Conservation (phyloP, 768 basidiomycete genomes). For the Russula abietina region DNA sequence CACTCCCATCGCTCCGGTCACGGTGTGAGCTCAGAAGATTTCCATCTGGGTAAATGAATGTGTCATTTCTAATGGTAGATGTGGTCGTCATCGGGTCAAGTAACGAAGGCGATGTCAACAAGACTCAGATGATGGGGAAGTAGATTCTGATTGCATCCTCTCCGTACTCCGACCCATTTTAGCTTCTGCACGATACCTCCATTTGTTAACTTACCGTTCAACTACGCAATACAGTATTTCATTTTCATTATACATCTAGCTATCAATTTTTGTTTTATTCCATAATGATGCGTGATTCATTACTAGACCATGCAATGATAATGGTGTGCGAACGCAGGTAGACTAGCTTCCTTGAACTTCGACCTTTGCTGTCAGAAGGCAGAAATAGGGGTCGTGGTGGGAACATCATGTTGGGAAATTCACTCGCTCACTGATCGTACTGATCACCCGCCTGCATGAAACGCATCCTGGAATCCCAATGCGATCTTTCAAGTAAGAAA, state of each 20-base stretch:
- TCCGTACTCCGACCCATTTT: too few species aligned
- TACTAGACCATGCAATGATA: too few species aligned
- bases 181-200: not conserved
- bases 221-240: too few species aligned
- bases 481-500: not conserved
- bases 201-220: too few species aligned
- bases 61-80: not conserved
- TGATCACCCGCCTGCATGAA: not conserved
- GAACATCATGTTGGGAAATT: not conserved
- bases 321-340: too few species aligned
- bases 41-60: not conserved
- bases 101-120: not conserved
- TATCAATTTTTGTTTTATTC: too few species aligned
- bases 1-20: conserved; percentile 31
- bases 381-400: not conserved
- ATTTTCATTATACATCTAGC: too few species aligned
- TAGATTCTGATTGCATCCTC: not conserved
- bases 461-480: not conserved
- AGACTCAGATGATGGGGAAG: too few species aligned
- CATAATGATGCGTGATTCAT: too few species aligned
- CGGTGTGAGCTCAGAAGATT: conserved; percentile 28
- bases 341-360: too few species aligned
- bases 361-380: too few species aligned
- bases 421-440: not conserved
- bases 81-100: not conserved